Percentiles rank a stretch among this genome's conserved stretches.
Conservation (phyloP, 768 basidiomycete species). For the Termitomyces sp. region DNA sequence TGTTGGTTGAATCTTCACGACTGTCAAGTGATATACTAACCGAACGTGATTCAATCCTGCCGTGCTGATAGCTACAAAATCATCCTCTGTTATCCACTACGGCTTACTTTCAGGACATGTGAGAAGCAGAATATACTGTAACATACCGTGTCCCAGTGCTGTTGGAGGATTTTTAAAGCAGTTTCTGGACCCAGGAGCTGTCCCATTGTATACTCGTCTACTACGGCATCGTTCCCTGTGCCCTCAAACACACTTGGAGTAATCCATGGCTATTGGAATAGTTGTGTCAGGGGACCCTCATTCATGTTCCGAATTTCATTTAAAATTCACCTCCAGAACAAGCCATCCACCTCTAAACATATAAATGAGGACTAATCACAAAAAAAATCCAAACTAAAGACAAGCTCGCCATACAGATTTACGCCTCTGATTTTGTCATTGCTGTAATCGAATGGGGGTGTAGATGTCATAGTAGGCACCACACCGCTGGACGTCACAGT, state of each 20-base stretch:
- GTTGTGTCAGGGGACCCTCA: neutral
- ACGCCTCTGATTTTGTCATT: conserved; percentile 48
- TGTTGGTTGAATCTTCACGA: neutral
- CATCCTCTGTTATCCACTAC: conserved; percentile 62
- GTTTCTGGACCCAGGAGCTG: conserved; percentile 38
- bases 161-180: conserved; percentile 36
- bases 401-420: conserved; percentile 41
- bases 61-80: conserved; percentile 57
- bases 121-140: neutral
- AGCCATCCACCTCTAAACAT: conserved; percentile 53
- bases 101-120: neutral
- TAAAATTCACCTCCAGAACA: conserved; percentile 43
- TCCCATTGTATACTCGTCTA: conserved; percentile 63
- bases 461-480: conserved; percentile 13
- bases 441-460: conserved; percentile 37
- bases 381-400: neutral
- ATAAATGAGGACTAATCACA: neutral
- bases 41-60: conserved; percentile 72
- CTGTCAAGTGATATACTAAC: conserved; percentile 21
- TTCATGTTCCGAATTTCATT: neutral
- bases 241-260: conserved; percentile 68
- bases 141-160: conserved; percentile 52
- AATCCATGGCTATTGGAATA: conserved; percentile 58
- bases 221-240: conserved; percentile 47
- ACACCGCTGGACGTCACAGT: neutral